Evolutionary conservation across 176 grass and related monocot genomes (phyloP), one percentile per base, ranked within the genome.

Genomic region (bread wheat (Triticum aestivum)): DNA sequence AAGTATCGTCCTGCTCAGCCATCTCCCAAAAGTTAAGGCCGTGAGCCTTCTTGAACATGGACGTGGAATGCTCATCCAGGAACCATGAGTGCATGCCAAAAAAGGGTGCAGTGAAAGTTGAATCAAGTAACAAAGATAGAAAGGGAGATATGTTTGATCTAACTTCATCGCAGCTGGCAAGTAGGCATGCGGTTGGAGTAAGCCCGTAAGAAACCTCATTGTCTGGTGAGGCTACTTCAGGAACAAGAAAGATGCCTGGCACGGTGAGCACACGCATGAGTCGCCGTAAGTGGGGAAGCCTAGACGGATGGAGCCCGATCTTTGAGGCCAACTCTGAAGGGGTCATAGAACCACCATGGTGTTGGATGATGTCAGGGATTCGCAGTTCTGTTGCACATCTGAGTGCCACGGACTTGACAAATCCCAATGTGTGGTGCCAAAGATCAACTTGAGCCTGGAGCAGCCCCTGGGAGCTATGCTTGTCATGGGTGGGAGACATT

Each of bases 301-400:
- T 86, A 15, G 59, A 29, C 2, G 52, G n/a, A 11, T 80, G 84
- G 12, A 92, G 52, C 21, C 42, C 52, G 21, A 89, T 73, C 20
- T 20, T 69, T 32, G 41, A 1, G 52, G 71, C 79, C 29, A 92
- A 80, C 27, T 82, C 58, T 8, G 87, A 42, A 41, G 89, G 68
- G 14, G 84, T 85, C 35, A 77, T 70, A 32, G 79, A 6, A 3
- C 71, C 73, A 26, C 91, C 87, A 37, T 89, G 34, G 80, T 52
- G 24, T 21, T 89, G 80, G 80, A 92, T 92, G 80, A 75, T 70
- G 65, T 87, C 69, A 29, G 84, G 67, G 56, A 92, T 87, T 33
- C 77, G 61, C 61, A 92, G 61, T 21, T 92, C 84, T 34, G 89
- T 77, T 41, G 85, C 91, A 82, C 88, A 90, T 65, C 85, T 93